Evolutionary conservation across 768 basidiomycete species (phyloP).

Genomic region (Suillus subalutaceus): DNA sequence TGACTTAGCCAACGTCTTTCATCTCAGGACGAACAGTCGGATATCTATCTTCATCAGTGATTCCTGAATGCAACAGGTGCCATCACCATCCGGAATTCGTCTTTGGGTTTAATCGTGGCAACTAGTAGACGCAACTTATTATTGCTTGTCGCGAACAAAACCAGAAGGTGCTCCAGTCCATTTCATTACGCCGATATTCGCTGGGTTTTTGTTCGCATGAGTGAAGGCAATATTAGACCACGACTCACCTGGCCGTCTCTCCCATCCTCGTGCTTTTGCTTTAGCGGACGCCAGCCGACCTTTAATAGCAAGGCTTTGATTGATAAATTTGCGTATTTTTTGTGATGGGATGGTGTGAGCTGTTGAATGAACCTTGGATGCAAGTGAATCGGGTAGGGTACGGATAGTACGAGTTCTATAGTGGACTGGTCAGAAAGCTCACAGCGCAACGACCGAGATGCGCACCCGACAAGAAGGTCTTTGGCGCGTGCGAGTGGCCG

Average conservation of each 20-base stretch:
- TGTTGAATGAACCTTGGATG: constrained; percentile 36
- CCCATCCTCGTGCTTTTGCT: constrained; percentile 53
- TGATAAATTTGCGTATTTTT: constrained; percentile 53
- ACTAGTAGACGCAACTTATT: not conserved
- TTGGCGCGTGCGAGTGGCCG: constrained; percentile 41
- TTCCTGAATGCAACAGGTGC: not conserved
- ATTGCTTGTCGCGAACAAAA: constrained; percentile 45
- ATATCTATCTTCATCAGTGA: not conserved
- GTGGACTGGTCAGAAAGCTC: constrained; percentile 10
- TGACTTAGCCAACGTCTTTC: not conserved
- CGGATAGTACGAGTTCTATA: constrained; percentile 57
- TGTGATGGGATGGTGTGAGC: constrained; percentile 50
- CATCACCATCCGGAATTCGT: not conserved
- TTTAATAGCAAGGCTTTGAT: constrained; percentile 52
- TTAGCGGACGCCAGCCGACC: constrained; percentile 33
- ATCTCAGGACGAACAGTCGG: not conserved
- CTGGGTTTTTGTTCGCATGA: constrained; percentile 31
- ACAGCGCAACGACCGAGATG: constrained; percentile 4
- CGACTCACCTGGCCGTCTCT: constrained; percentile 58
- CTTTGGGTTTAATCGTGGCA: not conserved
- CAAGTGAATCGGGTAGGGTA: constrained; percentile 38
- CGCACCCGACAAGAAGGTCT: constrained; percentile 59
- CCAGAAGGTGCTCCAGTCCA: constrained; percentile 53
- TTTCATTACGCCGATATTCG: constrained; percentile 60
- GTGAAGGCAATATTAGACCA: constrained; percentile 1